Evolutionary conservation across 1,284 basidiomycete genomes (phyloP).

Genomic region (Puccinia polysora): DNA sequence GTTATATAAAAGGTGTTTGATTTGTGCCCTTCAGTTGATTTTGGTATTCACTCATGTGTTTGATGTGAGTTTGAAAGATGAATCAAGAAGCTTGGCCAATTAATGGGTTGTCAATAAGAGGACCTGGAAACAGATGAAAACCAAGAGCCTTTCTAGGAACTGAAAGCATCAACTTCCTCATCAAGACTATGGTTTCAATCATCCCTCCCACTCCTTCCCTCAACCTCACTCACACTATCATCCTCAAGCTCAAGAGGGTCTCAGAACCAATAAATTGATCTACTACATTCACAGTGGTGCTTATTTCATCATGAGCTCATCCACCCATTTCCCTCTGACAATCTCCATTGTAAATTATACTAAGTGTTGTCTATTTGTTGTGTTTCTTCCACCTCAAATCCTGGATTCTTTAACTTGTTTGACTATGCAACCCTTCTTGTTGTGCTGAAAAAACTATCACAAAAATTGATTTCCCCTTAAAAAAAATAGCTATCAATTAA

Average conservation of each 20-base stretch:
- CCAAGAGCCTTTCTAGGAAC: conserved; percentile 62
- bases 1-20: no score
- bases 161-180: conserved; percentile 31
- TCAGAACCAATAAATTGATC: conserved; percentile 60
- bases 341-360: conserved; percentile 86
- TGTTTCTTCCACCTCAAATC: background rate
- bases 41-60: no score
- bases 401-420: background rate
- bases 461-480: background rate
- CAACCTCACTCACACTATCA: background rate
- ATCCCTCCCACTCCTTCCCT: background rate
- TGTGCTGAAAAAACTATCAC: no score
- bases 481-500: conserved; percentile 69
- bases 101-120: conserved; percentile 94
- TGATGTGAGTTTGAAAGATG: conserved; percentile 67
- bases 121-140: conserved; percentile 80
- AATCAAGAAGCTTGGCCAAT: conserved; percentile 73
- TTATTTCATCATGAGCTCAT: conserved; percentile 87
- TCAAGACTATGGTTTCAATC: background rate
- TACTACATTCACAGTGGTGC: conserved; percentile 93
- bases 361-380: conserved; percentile 84
- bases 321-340: conserved; percentile 86
- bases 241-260: conserved; percentile 10
- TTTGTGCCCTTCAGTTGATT: no score
- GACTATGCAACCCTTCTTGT: background rate